Conservation (phyloP, 129 eudicot species). For the Artemisia argyi region DNA sequence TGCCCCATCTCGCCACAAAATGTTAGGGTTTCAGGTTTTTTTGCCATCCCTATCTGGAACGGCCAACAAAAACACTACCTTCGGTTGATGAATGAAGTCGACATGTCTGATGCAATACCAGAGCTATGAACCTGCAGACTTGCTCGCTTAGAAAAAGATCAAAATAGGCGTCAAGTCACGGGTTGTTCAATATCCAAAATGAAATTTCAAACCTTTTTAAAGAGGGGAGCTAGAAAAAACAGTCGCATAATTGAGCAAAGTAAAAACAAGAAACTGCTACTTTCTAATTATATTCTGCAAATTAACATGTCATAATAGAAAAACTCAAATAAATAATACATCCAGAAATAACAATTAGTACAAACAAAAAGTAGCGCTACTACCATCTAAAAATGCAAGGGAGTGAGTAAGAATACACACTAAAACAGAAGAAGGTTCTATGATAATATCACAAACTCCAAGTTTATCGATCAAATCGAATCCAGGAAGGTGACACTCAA, state of each 20-base stretch:
- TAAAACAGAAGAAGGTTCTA: constrained; percentile 16
- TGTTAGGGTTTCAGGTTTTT: too few species aligned
- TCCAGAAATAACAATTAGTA: not conserved
- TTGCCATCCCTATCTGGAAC: too few species aligned
- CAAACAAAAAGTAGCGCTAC: not conserved
- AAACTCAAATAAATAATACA: constrained; percentile 24
- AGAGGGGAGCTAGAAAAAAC: too few species aligned
- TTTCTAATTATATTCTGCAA: constrained; percentile 21
- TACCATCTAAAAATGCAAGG: constrained; percentile 21
- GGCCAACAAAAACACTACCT: not conserved
- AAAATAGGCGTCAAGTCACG: too few species aligned
- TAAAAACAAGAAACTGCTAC: constrained; percentile 13
- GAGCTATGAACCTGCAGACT: too few species aligned
- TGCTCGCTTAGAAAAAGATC: too few species aligned
- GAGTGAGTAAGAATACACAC: constrained; percentile 32
- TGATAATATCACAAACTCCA: not conserved
- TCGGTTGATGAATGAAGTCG: too few species aligned
- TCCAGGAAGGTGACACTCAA: constrained; percentile 32
- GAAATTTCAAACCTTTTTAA: too few species aligned
- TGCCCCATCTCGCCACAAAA: too few species aligned
- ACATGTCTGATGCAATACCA: too few species aligned
- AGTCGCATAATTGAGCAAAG: too few species aligned
- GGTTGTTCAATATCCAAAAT: too few species aligned
- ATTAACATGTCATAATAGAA: constrained; percentile 12
- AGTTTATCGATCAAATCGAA: constrained; percentile 4